Evolutionary conservation across 2,329 filamentous ascomycete species (phyloP).

Genomic region (Lachnellula arida): DNA sequence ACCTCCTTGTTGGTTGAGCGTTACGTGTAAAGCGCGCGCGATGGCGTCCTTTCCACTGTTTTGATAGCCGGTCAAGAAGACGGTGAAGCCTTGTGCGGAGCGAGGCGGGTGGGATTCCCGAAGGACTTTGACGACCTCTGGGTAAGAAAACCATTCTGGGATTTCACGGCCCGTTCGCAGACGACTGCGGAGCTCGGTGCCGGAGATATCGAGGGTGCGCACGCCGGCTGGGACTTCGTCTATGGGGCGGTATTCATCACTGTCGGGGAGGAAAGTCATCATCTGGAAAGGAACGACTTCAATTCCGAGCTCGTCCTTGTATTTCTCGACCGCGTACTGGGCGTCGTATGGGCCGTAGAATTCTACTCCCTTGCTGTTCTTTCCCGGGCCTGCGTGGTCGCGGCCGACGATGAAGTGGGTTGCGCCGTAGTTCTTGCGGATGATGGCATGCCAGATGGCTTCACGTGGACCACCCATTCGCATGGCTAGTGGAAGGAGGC

Average conservation of each 20-base stretch:
- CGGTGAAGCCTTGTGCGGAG: constrained; percentile 89
- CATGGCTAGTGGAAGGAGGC: constrained; percentile 94
- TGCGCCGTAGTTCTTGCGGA: constrained; percentile 98
- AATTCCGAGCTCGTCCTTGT: constrained; percentile 93
- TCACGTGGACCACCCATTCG: constrained; percentile 98
- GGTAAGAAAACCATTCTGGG: constrained; percentile 99
- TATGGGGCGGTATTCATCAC: constrained; percentile 91
- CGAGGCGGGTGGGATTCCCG: constrained; percentile 94
- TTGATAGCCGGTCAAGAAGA: constrained; percentile 95
- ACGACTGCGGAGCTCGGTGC: constrained; percentile 86
- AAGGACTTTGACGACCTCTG: constrained; percentile 93
- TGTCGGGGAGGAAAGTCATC: constrained; percentile 98
- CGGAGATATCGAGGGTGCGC: constrained; percentile 83
- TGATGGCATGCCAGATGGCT: constrained; percentile 99
- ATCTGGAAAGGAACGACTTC: constrained; percentile 99
- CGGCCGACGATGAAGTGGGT: constrained; percentile 99
- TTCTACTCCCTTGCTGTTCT: constrained; percentile 95
- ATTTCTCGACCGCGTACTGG: constrained; percentile 93
- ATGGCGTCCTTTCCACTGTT: constrained; percentile 98
- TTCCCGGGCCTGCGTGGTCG: constrained; percentile 95
- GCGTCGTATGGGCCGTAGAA: constrained; percentile 99
- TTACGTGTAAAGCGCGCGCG: constrained; percentile 91
- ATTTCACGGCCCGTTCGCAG: constrained; percentile 91
- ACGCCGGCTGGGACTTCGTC: constrained; percentile 81
- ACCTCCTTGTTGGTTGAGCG: constrained; percentile 95